phyloP scores from a whole-genome alignment of 768 basidiomycete species.

The Lepiota brunneoincarnata region DNA sequence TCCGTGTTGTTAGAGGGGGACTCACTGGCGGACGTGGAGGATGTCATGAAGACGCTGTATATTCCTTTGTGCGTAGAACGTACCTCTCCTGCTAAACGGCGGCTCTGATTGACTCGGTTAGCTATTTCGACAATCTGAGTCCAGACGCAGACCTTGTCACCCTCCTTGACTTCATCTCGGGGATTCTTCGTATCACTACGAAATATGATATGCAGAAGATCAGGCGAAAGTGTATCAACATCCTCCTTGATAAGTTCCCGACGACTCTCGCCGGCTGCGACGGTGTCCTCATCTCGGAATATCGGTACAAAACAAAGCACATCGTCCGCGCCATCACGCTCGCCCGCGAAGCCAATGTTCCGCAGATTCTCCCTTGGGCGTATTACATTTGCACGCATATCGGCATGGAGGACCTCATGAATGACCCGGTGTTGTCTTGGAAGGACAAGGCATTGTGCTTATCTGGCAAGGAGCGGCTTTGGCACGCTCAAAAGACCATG shows the following conservation, averaged over 20 bases:
- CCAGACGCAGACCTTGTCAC: slow-evolving; percentile 29
- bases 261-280: slow-evolving; percentile 38
- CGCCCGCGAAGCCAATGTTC: slow-evolving; percentile 36
- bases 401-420: slow-evolving; percentile 29
- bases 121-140: slow-evolving; percentile 36
- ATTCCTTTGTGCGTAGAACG: slow-evolving; percentile 32
- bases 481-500: slow-evolving; percentile 35
- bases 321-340: slow-evolving; percentile 40
- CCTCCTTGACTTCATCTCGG: slow-evolving; percentile 38
- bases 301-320: slow-evolving; percentile 32
- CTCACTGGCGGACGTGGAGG: slow-evolving; percentile 25
- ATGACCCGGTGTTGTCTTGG: slow-evolving; percentile 36
- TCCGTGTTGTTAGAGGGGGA: slow-evolving; percentile 24
- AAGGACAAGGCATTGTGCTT: slow-evolving; percentile 39
- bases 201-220: slow-evolving; percentile 39
- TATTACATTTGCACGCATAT: slow-evolving; percentile 45
- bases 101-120: slow-evolving; percentile 14
- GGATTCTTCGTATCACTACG: slow-evolving; percentile 40
- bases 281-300: slow-evolving; percentile 31
- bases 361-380: slow-evolving; percentile 42
- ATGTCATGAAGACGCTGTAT: slow-evolving; percentile 37
- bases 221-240: slow-evolving; percentile 35
- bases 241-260: slow-evolving; percentile 40
- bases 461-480: slow-evolving; percentile 36
- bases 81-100: slow-evolving; percentile 1